Base-by-base conservation (phyloP, 2,329 filamentous ascomycete species). In the Lasiodiplodia theobromae region DNA sequence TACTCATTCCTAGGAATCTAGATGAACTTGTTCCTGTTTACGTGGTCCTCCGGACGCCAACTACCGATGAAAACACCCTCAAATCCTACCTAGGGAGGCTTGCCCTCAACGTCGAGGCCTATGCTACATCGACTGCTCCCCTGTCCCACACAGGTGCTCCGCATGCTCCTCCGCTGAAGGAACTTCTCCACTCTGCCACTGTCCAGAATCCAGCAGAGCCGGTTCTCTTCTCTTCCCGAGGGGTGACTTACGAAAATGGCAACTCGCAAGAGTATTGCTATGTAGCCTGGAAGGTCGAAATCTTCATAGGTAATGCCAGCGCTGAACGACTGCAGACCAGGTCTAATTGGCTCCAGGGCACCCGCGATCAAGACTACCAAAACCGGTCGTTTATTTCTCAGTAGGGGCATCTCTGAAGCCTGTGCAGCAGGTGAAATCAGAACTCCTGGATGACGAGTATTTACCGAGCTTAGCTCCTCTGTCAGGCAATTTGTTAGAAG, bases 401-500 rank as follows among this genome's bases (percentile, higher is more conserved):
- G 81, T 83, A 28, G 82, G 80, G 74, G 80, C 69, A 77, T 88
- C 85, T 71, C 79, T 92, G 70, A 88, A 85, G 74, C 86, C 87
- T 2, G 78, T 82, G 16, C 81, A 84, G 38, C 75, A 80, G 47
- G 78, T 82, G 14, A 78, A 81, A 47, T 76, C 78, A 12, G 81
- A 84, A 47, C 78, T 80, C 11, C 71, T 79, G 25, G 81, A 82
- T 11, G 84, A 87, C 69, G 89, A 91, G 65, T 93, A 93, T 74
- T 84, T 95, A 38, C 86, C 87, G 44, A 92, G 90, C 74, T 87
- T 89, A 68, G 80, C 89, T 31, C 89, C 92, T 0, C 86, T 89
- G 7, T 89, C 91, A 1, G 83, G 92, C 71, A 96, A 95, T 77
- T 83, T 95, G n/a, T 86, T 96, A 16, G 90, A 92, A 75, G 86